Conservation (phyloP, 305 asterid genomes). For the Ajuga reptans region DNA sequence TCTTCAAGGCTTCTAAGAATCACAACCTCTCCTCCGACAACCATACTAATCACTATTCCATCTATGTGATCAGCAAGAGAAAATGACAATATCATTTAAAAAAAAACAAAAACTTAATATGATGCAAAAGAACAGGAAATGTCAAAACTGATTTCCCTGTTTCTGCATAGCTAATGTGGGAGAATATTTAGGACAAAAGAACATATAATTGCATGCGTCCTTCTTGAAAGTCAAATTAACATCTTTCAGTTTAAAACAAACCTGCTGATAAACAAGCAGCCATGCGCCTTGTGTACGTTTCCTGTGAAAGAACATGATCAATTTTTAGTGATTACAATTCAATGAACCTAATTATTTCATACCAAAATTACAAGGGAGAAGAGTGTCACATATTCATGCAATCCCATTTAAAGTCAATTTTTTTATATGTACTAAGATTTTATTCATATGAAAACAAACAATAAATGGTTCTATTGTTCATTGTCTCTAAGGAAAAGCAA, state of each 20-base stretch:
- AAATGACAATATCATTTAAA: background rate
- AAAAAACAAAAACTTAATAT: background rate
- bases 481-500: slow-evolving; percentile 6
- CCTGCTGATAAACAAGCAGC: slow-evolving; percentile 85
- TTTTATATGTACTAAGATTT: background rate
- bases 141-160: slow-evolving; percentile 4
- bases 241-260: slow-evolving; percentile 24
- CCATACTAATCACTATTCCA: slow-evolving; percentile 87
- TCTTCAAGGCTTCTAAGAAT: slow-evolving; percentile 81
- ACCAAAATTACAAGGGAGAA: background rate
- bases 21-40: slow-evolving; percentile 88
- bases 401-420: background rate
- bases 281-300: slow-evolving; percentile 77
- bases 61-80: slow-evolving; percentile 38
- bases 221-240: slow-evolving; percentile 9
- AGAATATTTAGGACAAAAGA: slow-evolving; percentile 3
- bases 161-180: background rate
- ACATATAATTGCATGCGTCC: background rate
- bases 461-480: background rate
- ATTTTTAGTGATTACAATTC: slow-evolving; percentile 5
- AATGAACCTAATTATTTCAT: slow-evolving; percentile 11
- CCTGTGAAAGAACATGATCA: slow-evolving; percentile 41
- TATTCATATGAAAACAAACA: slow-evolving; percentile 1
- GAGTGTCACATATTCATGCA: background rate
- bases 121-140: slow-evolving; percentile 1